Evolutionary conservation across 176 grass and related monocot genomes (phyloP).

Genomic region (Alopecurus myosuroides): DNA sequence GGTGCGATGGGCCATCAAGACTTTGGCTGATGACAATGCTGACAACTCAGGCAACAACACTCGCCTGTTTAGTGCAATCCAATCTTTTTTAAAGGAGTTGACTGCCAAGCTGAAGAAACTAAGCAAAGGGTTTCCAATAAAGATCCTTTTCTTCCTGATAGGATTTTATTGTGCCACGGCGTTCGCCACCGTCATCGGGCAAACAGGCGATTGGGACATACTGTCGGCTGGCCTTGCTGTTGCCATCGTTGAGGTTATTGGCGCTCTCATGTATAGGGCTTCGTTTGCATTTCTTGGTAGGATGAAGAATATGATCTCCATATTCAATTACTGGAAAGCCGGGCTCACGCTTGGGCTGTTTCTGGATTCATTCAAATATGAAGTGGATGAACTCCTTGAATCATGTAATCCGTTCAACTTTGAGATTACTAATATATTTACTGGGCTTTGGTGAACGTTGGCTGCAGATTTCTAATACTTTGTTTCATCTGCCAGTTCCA

Average conservation of each 20-base stretch:
- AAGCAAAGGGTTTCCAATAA: conserved; percentile 52
- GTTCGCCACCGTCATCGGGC: conserved; percentile 86
- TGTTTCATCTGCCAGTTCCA: background rate
- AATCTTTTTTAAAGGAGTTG: conserved; percentile 44
- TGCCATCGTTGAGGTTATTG: conserved; percentile 81
- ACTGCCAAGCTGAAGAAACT: conserved; percentile 41
- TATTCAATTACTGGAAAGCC: conserved; percentile 99
- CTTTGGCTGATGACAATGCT: conserved; percentile 31
- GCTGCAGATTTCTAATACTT: background rate
- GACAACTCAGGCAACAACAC: conserved; percentile 45
- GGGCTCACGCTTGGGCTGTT: conserved; percentile 86
- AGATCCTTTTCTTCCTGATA: conserved; percentile 81
- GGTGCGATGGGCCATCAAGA: conserved; percentile 36
- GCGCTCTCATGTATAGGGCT: conserved; percentile 78
- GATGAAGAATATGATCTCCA: conserved; percentile 50
- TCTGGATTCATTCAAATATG: conserved; percentile 90
- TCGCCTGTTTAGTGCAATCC: conserved; percentile 54
- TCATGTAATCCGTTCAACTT: conserved; percentile 67
- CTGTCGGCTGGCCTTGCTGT: conserved; percentile 83
- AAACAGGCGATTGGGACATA: conserved; percentile 98
- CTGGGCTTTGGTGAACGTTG: conserved; percentile 39
- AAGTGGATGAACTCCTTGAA: conserved; percentile 52
- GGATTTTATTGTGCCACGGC: conserved; percentile 91
- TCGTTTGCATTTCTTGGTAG: conserved; percentile 53
- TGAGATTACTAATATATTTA: conserved; percentile 67